A percentile compares a stretch with the other conserved stretches of the same genome.
These are phyloP conservation scores for Aspergillus bridgeri DNA, from an alignment of 495 filamentous ascomycete species.

Conservation along the genomic window DNA sequence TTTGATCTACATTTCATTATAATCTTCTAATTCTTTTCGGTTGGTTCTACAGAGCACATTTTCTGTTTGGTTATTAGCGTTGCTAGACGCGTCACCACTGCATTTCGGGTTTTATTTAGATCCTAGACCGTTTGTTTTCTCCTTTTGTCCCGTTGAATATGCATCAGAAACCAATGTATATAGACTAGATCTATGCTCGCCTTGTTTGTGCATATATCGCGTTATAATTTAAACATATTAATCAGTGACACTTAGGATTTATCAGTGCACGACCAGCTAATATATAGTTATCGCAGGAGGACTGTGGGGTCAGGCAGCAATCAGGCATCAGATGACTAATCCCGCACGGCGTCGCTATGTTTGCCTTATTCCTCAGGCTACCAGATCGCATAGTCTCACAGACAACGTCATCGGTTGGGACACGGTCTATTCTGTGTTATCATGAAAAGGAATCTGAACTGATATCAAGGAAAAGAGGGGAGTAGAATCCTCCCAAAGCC, in stretches of 20 bases:
- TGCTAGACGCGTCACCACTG: neutral
- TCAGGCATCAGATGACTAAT: no score
- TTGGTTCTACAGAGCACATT: neutral
- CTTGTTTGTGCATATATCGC: no score
- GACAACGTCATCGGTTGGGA: no score
- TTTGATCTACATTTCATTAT: neutral
- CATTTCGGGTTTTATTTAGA: neutral
- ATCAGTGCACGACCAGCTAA: no score
- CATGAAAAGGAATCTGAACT: no score
- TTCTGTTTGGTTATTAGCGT: neutral
- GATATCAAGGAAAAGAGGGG: no score
- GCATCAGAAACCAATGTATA: neutral
- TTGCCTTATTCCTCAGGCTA: neutral
- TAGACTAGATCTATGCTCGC: neutral
- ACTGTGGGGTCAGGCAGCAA: no score
- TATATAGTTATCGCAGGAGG: no score
- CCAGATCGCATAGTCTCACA: neutral
- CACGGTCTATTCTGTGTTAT: no score
- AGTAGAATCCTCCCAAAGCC: neutral
- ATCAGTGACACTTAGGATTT: no score
- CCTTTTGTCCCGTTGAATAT: neutral
- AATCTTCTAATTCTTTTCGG: neutral
- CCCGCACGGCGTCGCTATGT: neutral
- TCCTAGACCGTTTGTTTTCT: neutral
- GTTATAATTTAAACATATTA: no score